Evolutionary conservation across 257 asterid genomes (phyloP), one percentile per base, ranked within the genome.

Genomic region (Apocynum venetum): DNA sequence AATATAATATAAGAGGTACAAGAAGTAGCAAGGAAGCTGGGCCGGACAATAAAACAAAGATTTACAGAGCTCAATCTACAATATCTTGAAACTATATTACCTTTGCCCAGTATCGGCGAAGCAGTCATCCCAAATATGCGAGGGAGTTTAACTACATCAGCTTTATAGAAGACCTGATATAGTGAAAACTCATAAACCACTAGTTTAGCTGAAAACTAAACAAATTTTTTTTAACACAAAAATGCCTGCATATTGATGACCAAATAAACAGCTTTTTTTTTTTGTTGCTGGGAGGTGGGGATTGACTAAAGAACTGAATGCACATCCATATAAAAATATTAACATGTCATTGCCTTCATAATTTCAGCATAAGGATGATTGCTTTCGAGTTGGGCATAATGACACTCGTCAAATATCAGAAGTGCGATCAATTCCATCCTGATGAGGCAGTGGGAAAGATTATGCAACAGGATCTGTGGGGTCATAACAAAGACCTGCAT

Each of bases 101-200:
- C 98, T 96, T 91, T 96, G 84, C 99, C 99, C 60, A 89, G 75
- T 83, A 69, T 91, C 74, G 99, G 99, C 77, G 99, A 96, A 67
- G 99, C 99, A 9, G 99, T 96, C 99, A 96, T 91, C 86, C 99
- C 99, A 86, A 93, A 93, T 73, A 96, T 96, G 72, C 97, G 98
- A 72, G 99, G 99, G 81, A 88, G 89, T 83, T 87, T 88, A n/a
- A 72, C 78, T 6, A 31, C 78, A 81, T 88, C 93, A 79, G 73
- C 64, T 76, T 91, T 89, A 82, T 96, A 93, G 86, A 90, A 93
- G 83, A 91, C 87, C 99, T 96, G 84, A 56, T 59, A 81, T 69
- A 72, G 80, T 56, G 78, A 82, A 64, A 77, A 80, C 81, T 65
- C 76, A 68, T 61, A 69, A 71, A n/a, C 48, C 59, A 79, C 43